Base-by-base conservation (phyloP, 2,329 filamentous ascomycete genomes). In the Nemania sp. region DNA sequence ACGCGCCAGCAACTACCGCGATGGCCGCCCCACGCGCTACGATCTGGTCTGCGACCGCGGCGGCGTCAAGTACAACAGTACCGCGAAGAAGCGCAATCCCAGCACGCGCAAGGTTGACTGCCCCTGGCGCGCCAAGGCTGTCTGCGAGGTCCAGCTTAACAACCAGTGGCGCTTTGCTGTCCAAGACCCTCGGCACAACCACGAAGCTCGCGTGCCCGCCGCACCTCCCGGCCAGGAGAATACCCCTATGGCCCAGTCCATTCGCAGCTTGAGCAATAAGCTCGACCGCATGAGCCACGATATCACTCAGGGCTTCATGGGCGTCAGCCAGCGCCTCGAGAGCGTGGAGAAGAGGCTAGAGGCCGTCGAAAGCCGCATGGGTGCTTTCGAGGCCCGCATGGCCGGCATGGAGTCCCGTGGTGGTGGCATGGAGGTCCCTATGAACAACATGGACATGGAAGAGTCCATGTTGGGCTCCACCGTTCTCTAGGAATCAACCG, bases 161-260 rank as follows among this genome's bases (percentile, higher is more conserved):
- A 83, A 84, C 57, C 81, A 84, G 68, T 85, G 82, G 82, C 80
- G 82, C n/a, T 85, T 85, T 58, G 79, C 78, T 6, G 77, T 85
- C 9, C 82, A 84, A 56, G 80, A 83, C 52, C 68, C 75, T n/a
- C 75, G 80, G 12, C 82, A 85, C 65, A 85, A 85, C 67, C 82
- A 85, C 65, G 82, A 84, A 61, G 78, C 82, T 26, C 79, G 82
- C 54, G 71, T 82, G 44, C 75, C 80, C 7, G 77, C 80, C 15
- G 79, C 77, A 30, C 75, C 76, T 1, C 77, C 80, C 1, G 80
- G 80, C 22, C 78, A 82, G 56, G 81, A 84, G 64, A 81, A 80
- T 64, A 79, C 80, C 4, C 80, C 81, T 1, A 72, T 83, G 54
- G 78, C 79, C 2, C 82, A 83, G 62, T 81, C 76, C 45, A 77